A percentile compares a stretch with the other conserved stretches of the same genome.
phyloP scores from a whole-genome alignment of 306 rosid genomes.

The Citrullus amarus region DNA sequence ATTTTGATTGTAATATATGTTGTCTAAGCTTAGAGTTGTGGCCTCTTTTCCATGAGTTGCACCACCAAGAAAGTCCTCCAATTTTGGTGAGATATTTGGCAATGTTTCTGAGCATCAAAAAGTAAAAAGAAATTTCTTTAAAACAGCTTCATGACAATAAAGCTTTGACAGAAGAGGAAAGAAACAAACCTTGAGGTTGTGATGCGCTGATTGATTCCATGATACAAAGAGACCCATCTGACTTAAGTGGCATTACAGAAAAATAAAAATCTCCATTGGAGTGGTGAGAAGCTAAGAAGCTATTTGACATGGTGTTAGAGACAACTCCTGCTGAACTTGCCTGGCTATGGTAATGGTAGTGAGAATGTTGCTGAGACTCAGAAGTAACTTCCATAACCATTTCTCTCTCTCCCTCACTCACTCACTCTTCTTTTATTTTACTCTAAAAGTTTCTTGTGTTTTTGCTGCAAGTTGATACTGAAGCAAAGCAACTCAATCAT shows the following conservation, averaged over 20 bases:
- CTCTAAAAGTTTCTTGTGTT: not conserved
- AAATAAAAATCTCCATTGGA: constrained; percentile 25
- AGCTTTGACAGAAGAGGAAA: not conserved
- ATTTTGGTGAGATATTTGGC: constrained; percentile 65
- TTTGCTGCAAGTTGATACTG: not conserved
- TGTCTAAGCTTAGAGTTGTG: constrained; percentile 70
- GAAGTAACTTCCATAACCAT: constrained; percentile 7
- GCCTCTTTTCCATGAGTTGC: constrained; percentile 56
- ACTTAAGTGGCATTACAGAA: constrained; percentile 83
- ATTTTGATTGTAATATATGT: constrained; percentile 44
- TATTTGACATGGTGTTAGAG: constrained; percentile 29
- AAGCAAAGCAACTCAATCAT: constrained; percentile 12
- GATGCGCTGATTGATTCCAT: constrained; percentile 74
- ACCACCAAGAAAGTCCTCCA: constrained; percentile 85
- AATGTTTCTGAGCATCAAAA: constrained; percentile 32
- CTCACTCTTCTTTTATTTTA: not conserved
- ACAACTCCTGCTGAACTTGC: constrained; percentile 18
- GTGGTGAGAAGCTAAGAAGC: constrained; percentile 37
- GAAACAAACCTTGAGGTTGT: constrained; percentile 52
- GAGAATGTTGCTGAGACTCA: constrained; percentile 22
- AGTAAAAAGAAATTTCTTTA: not conserved
- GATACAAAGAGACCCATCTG: constrained; percentile 85
- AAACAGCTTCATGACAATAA: not conserved
- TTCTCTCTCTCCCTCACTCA: not conserved
- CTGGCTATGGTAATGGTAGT: constrained; percentile 28